Base-by-base conservation (phyloP, 2,329 filamentous ascomycete genomes). In the Lachnellula arida region DNA sequence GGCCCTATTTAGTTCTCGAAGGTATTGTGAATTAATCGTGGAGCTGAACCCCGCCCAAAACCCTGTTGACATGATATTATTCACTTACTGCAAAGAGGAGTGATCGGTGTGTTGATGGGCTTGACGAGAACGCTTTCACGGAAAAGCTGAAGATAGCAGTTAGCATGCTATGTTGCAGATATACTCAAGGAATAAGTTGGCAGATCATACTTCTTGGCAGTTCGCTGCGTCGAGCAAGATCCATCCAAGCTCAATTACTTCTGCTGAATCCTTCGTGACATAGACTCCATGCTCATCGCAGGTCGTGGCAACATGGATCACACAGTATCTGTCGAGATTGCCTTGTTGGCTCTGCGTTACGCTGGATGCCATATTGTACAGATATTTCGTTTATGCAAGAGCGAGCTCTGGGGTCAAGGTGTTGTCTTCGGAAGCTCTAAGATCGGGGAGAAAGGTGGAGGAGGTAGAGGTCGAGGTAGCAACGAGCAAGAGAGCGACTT, bases 201-300 rank as follows among this genome's bases (percentile, higher is more conserved):
- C 60, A 51, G 60, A 60, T 63, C 84, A 75, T 79, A 96, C 92
- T 88, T 97, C 92, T 68, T 97, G 92, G 67, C 91, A 88, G 62
- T 84, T 88, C 78, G 93, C 94, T 64, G 91, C 88, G 72, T 97
- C 92, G 61, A 97, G 81, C 69, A 99, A 78, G 71, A 97, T 96
- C 94, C 94, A 99, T 62, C 93, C 94, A 71, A 99, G 82, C 82
- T 99, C 94, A 74, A 99, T 99, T 65, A 99, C 94, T 78, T 99
- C 94, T 60, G 94, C 94, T 57, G 94, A 97, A 76, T 99, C 94
- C 77, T 97, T 97, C 58, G 94, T 99, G 57, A 99, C 94, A 75
- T 99, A 99, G 64, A 99, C 94, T 61, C 94, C 94, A 76, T 99
- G 94, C 75, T 99, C 94, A 74, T 99, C 94, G 76, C 94, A 99